A percentile compares a stretch with the other conserved stretches of the same genome.
These are phyloP conservation scores for Lichtheimia ornata DNA, from an alignment of 371 early-diverging fungal genomes.

Conservation along the genomic window DNA sequence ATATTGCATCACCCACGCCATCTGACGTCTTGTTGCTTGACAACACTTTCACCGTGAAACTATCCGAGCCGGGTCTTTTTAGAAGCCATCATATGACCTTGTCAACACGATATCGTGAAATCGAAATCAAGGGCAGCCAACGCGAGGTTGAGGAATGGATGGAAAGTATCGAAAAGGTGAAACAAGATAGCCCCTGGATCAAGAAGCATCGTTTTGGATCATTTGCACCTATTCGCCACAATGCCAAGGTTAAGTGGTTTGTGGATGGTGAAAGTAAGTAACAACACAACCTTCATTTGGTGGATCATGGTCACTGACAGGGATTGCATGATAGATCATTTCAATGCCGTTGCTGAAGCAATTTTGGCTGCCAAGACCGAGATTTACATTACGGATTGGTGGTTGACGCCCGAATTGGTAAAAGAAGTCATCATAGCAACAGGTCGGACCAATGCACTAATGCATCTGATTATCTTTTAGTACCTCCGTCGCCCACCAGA, in stretches of 20 bases:
- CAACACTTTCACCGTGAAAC: conserved; percentile 44
- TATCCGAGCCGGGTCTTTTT: conserved; percentile 28
- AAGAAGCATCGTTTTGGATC: conserved; percentile 71
- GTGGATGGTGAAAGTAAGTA: conserved; percentile 74
- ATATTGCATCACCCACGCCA: conserved; percentile 55
- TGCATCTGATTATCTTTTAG: conserved; percentile 25
- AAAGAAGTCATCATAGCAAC: not conserved
- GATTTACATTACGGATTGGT: conserved; percentile 93
- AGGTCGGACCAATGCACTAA: not conserved
- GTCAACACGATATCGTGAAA: conserved; percentile 58
- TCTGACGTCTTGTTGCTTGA: conserved; percentile 77
- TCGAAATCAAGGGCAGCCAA: conserved; percentile 70
- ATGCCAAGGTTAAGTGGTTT: conserved; percentile 75
- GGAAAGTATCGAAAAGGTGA: conserved; percentile 58
- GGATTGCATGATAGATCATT: conserved; percentile 62
- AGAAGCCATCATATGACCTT: conserved; percentile 43
- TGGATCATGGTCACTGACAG: not conserved
- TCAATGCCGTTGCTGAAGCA: conserved; percentile 79
- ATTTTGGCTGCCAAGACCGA: conserved; percentile 74
- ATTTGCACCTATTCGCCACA: conserved; percentile 78
- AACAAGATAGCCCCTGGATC: conserved; percentile 71
- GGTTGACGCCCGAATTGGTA: conserved; percentile 83
- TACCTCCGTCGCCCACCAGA: conserved; percentile 81
- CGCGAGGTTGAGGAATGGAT: conserved; percentile 69
- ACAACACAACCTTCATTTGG: not conserved